phyloP scores from a whole-genome alignment of 1,139 yeast species.

The Yamadazyma epiphylla region DNA sequence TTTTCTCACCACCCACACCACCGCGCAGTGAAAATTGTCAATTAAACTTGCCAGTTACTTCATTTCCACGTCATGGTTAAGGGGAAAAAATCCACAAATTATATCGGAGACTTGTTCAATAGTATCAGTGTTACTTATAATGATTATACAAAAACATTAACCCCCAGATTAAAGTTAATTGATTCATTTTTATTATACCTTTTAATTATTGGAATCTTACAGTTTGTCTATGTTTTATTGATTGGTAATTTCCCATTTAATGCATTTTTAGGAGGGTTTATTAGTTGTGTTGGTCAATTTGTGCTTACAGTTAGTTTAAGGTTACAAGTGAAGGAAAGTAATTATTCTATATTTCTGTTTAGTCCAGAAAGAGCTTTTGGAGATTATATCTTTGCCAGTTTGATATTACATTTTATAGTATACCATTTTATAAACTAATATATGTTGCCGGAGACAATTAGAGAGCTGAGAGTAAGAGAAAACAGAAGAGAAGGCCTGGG shows the following conservation, averaged over 20 bases:
- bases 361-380: constrained; percentile 83
- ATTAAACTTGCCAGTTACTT: neutral
- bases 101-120: constrained; percentile 7
- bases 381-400: constrained; percentile 83
- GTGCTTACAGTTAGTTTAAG: constrained; percentile 80
- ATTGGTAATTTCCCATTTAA: constrained; percentile 95
- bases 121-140: constrained; percentile 38
- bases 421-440: constrained; percentile 80
- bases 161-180: constrained; percentile 58
- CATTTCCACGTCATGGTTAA: constrained; percentile 1
- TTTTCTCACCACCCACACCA: neutral
- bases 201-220: constrained; percentile 71
- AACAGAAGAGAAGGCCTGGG: neutral
- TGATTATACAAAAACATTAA: constrained; percentile 40
- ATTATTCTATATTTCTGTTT: constrained; percentile 23
- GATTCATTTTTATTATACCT: constrained; percentile 75
- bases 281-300: constrained; percentile 91
- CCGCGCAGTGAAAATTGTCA: neutral
- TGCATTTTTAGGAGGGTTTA: constrained; percentile 92
- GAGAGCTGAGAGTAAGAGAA: neutral
- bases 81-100: constrained; percentile 2
- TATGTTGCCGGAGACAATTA: neutral
- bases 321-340: constrained; percentile 49
- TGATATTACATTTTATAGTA: constrained; percentile 83
- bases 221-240: constrained; percentile 69